phyloP scores from a whole-genome alignment of 306 rosid genomes.

The Vigna hirtella region DNA sequence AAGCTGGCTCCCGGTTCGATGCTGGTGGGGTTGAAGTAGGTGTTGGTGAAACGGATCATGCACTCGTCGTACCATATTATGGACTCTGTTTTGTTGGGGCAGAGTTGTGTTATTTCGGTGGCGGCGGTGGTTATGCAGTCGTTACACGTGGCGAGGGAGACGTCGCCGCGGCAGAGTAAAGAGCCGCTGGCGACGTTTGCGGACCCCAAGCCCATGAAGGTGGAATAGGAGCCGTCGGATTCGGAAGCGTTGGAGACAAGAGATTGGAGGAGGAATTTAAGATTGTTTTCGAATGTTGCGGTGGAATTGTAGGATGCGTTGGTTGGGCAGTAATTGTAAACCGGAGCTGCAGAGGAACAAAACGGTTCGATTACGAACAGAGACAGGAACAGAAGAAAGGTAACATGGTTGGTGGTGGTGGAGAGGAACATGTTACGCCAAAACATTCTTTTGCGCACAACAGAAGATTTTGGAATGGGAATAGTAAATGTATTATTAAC shows the following conservation, averaged over 20 bases:
- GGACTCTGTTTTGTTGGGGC: conserved; percentile 53
- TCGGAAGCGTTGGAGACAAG: conserved; percentile 51
- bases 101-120: not conserved
- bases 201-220: conserved; percentile 34
- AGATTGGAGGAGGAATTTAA: conserved; percentile 48
- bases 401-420: not conserved
- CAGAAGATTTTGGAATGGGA: not conserved
- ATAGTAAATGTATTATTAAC: too few species aligned
- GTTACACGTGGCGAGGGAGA: conserved; percentile 34
- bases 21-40: conserved; percentile 19
- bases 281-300: conserved; percentile 51
- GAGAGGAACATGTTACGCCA: not conserved
- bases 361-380: not conserved
- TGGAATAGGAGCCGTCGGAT: conserved; percentile 23
- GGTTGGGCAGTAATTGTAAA: conserved; percentile 38
- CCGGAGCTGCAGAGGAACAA: conserved; percentile 26
- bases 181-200: conserved; percentile 43
- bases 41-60: conserved; percentile 54
- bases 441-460: not conserved
- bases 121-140: conserved; percentile 52
- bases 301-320: conserved; percentile 41
- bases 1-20: not conserved
- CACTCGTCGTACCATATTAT: conserved; percentile 59
- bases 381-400: not conserved
- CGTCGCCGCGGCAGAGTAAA: conserved; percentile 67